A percentile compares a stretch with the other conserved stretches of the same genome.
phyloP scores from a whole-genome alignment of 2,329 filamentous ascomycete genomes.

The Aspergillus alliaceus region DNA sequence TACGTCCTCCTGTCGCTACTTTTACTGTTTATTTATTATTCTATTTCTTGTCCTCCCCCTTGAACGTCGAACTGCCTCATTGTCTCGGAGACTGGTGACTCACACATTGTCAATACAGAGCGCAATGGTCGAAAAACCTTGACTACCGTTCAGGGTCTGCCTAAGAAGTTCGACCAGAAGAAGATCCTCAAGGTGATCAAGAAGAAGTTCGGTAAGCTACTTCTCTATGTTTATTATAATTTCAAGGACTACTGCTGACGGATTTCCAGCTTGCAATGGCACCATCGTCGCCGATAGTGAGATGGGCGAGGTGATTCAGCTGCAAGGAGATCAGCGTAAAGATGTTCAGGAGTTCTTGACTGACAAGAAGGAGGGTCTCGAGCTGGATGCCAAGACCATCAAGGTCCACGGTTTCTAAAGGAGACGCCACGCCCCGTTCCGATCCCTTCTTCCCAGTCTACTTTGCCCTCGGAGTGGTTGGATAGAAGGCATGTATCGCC shows the following conservation, averaged over 20 bases:
- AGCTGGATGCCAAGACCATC: conserved; percentile 94
- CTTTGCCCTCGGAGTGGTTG: conserved; percentile 37
- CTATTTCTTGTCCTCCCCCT: not conserved
- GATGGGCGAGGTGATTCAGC: conserved; percentile 99
- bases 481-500: conserved; percentile 34
- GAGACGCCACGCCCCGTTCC: conserved; percentile 42
- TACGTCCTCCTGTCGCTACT: conserved; percentile 53
- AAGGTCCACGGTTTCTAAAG: conserved; percentile 65
- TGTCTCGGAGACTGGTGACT: conserved; percentile 13
- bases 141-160: conserved; percentile 98
- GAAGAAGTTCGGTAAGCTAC: conserved; percentile 86
- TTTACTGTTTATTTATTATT: not conserved
- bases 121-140: conserved; percentile 99
- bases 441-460: conserved; percentile 44
- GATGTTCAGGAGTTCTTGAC: conserved; percentile 97
- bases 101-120: conserved; percentile 57
- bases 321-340: conserved; percentile 98
- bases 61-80: conserved; percentile 1
- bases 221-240: not conserved
- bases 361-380: conserved; percentile 92
- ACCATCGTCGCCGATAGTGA: conserved; percentile 94
- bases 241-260: conserved; percentile 18
- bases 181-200: conserved; percentile 99
- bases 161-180: conserved; percentile 99
- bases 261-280: conserved; percentile 87